Base-by-base conservation (phyloP, 2,329 filamentous ascomycete species). In the Karstenula rhodostoma region DNA sequence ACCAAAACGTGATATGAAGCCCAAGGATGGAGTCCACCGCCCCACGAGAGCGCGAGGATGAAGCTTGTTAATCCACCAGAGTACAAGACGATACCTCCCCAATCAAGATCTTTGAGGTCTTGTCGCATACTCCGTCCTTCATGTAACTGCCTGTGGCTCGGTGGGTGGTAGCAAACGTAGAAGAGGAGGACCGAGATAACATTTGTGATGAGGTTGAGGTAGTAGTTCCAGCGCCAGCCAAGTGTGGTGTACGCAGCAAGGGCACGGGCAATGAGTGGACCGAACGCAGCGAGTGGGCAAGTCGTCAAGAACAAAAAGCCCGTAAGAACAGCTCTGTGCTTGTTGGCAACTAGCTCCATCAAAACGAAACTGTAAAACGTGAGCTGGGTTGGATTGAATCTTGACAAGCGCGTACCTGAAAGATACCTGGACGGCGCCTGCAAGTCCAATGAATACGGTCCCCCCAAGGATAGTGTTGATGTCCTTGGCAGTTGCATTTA, bases 261-360 rank as follows among this genome's bases (percentile, higher is more conserved):
- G 17, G 35, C 40, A 37, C 63, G 60, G 22, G 63, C 60, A 33
- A 63, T 57, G n/a, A 65, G 47, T 10, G 63, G 55, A 10, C 63
- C 63, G 25, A 65, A 63, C 2, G 60, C 56, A 4, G 63, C 60
- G 29, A 65, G 42, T 9, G 63, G 63, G 40, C 60, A 56, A 6
- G 60, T 65, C 1, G 60, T 56, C 12, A 65, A 29, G 58, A 65
- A 65, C 3, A 65, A 56, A 37, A 62, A 54, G 7, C 60, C 62
- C 4, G 62, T 65, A 19, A 65, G 55, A 3, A 54, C 13, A 17
- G 60, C 59, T 13, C 62, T 57, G 25, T 65, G 62, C 27, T 65
- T 65, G 43, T 65, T 65, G n/a, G 62, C 60, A 10, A 65, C 62
- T 1, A 65, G 33, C 35, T 65, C 62, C 62, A 65, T 65, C 23